These are phyloP conservation scores for Chimonanthus salicifolius DNA, from an alignment of 164 flowering plant genomes.

Conservation along the genomic window DNA sequence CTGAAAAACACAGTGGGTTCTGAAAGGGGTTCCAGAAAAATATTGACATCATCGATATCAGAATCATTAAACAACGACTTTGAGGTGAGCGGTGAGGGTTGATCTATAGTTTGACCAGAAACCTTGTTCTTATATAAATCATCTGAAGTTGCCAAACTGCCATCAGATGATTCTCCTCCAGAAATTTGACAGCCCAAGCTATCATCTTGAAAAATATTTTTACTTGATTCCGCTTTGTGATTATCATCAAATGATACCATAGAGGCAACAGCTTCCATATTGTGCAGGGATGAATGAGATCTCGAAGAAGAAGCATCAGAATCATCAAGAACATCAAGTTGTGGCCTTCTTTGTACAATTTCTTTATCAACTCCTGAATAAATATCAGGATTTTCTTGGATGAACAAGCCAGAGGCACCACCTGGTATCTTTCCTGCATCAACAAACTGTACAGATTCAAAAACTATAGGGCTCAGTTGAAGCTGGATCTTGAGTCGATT, in stretches of 20 bases:
- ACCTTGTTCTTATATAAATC: background rate
- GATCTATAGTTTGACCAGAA: conserved; percentile 3
- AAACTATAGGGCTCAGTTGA: background rate
- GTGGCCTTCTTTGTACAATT: background rate
- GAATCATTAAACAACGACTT: background rate
- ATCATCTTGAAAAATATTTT: background rate
- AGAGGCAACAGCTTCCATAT: background rate
- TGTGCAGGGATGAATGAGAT: background rate
- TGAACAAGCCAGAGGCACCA: background rate
- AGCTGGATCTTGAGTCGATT: background rate
- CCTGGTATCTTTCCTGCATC: background rate
- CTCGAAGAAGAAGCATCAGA: background rate
- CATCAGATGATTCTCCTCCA: background rate
- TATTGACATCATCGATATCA: conserved; percentile 1
- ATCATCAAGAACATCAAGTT: conserved; percentile 2
- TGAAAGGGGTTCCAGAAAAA: background rate
- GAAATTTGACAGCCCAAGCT: background rate
- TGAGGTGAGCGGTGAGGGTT: conserved; percentile 1
- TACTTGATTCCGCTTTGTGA: background rate
- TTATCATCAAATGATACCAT: background rate
- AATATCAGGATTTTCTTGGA: conserved; percentile 8
- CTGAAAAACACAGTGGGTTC: background rate
- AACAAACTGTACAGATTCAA: background rate
- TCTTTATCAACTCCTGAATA: conserved; percentile 2
- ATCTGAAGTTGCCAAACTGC: background rate